Percentiles rank a stretch among this genome's conserved stretches.
Conservation (phyloP, 1,139 yeast genomes). For the Pichia sp. region DNA sequence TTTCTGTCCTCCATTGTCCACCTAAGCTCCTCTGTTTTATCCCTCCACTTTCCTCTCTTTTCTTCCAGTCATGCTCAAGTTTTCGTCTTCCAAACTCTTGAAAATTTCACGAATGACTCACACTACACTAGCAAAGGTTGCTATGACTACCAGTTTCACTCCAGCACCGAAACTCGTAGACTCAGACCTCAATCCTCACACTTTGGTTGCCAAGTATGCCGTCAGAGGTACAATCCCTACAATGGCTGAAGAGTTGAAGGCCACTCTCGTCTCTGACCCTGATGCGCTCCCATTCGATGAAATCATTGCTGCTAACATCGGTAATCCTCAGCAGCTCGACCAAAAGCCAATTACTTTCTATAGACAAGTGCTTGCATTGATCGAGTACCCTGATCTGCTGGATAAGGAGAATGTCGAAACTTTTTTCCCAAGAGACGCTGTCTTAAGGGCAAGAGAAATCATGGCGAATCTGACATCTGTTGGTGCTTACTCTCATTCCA, state of each 20-base stretch:
- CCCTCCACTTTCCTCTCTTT: background rate
- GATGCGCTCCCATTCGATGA: conserved; percentile 65
- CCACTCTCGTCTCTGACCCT: conserved; percentile 44
- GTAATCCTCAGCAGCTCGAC: conserved; percentile 94
- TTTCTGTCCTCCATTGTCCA: too few relatives aligned
- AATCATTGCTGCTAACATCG: conserved; percentile 86
- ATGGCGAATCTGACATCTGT: conserved; percentile 66
- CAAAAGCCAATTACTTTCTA: conserved; percentile 94
- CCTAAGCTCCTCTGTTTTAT: too few relatives aligned
- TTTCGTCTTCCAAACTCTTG: background rate
- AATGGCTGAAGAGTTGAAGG: conserved; percentile 77
- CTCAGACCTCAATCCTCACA: conserved; percentile 60
- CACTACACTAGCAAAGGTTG: conserved; percentile 9
- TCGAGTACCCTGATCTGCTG: conserved; percentile 76
- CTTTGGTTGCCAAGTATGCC: conserved; percentile 85
- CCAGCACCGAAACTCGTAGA: conserved; percentile 30
- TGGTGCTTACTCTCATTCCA: conserved; percentile 92
- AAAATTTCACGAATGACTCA: conserved; percentile 9
- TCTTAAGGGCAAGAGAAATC: conserved; percentile 57
- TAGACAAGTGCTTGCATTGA: conserved; percentile 76
- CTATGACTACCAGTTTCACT: conserved; percentile 14
- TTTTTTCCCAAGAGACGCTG: conserved; percentile 61
- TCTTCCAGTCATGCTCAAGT: background rate
- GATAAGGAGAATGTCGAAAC: conserved; percentile 28
- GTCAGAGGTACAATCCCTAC: conserved; percentile 93